A percentile compares a stretch with the other conserved stretches of the same genome.
phyloP scores from a whole-genome alignment of 2,329 filamentous ascomycete species.

The Escovopsis sp. region DNA sequence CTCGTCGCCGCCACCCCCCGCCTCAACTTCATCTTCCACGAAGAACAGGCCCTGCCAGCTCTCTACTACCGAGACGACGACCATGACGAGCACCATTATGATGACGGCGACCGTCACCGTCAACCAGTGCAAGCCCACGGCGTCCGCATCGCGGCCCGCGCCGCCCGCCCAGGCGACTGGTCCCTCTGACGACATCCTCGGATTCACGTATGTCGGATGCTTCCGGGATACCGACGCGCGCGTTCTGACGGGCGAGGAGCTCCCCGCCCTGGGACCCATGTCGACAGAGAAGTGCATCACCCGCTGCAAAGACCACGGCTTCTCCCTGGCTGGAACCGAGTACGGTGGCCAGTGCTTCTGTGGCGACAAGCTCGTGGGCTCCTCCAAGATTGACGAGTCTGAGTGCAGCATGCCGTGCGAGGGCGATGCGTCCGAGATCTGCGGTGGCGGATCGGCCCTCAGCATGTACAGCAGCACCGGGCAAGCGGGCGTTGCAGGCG shows the following conservation, averaged over 20 bases:
- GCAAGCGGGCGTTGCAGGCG: slow-evolving; percentile 12
- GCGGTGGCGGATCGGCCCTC: slow-evolving; percentile 34
- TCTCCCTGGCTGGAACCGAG: slow-evolving; percentile 34
- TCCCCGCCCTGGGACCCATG: slow-evolving; percentile 27
- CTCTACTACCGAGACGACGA: neutral
- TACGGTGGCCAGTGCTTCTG: slow-evolving; percentile 41
- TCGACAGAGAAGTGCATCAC: slow-evolving; percentile 31
- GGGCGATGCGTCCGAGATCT: slow-evolving; percentile 31
- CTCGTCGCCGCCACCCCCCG: neutral
- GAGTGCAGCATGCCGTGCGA: slow-evolving; percentile 31
- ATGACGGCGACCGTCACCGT: neutral
- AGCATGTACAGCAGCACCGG: slow-evolving; percentile 28
- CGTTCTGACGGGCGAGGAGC: slow-evolving; percentile 23
- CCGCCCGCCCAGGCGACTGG: slow-evolving; percentile 11
- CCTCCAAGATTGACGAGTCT: slow-evolving; percentile 27
- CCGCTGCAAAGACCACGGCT: slow-evolving; percentile 30
- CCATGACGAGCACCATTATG: too few species aligned
- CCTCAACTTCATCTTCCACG: neutral
- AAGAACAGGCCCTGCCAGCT: neutral
- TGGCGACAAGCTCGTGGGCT: slow-evolving; percentile 20
- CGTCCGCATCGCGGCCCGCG: slow-evolving; percentile 6
- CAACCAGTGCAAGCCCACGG: neutral
- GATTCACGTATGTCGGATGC: slow-evolving; percentile 28
- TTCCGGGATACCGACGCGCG: slow-evolving; percentile 24
- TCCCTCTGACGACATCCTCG: slow-evolving; percentile 7